Base-by-base conservation (phyloP, 179 eudicot genomes). In the Gypsophila paniculata region DNA sequence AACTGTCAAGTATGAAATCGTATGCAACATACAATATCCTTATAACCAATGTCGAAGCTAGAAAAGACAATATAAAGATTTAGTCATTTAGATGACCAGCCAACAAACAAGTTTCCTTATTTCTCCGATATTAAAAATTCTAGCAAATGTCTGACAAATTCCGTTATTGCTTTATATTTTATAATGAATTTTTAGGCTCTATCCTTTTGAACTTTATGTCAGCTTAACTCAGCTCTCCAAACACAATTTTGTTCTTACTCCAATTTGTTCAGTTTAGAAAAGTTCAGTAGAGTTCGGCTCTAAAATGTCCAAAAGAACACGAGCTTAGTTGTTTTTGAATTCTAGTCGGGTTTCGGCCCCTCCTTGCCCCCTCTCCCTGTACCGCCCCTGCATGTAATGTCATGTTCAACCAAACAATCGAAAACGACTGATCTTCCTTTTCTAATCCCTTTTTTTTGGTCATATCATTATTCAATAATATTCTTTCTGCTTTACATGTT, bases 381-480 rank as follows among this genome's bases (percentile, higher is more conserved):
- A 29, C 34, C 46, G 46, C 11, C 11, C 5, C 52, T 46, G 12
- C 38, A 13, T 60, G 39, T 65, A 42, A 65, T 34, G 29, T 22
- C 11, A 69, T 34, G 62, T 32, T 19, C 51, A 39, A 49, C 29
- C 70, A 72, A 38, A 51, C 25, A 34, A 38, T 74, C 60, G 69
- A 73, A 70, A 65, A 29, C 49, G 72, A 74, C 22, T 46, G 21
- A 32, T 62, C 44, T 70, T 34, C 48, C 60, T n/a, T 66, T 74
- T 22, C 2, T 42, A 15, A 6, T 52, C 17, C 12, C 8, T 39
- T 25, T 51, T 18, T 54, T 73, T 48, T 63, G 54, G 66, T 73
- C 77, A 34, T 61, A 21, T 73, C 51, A n/a, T 69, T 53, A 34
- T 73, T 44, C 65, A 68, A 68, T 49, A 68, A 68, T 49, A 58